These are phyloP conservation scores for Candida wancherniae DNA, from an alignment of 805 yeast species.

Conservation along the genomic window DNA sequence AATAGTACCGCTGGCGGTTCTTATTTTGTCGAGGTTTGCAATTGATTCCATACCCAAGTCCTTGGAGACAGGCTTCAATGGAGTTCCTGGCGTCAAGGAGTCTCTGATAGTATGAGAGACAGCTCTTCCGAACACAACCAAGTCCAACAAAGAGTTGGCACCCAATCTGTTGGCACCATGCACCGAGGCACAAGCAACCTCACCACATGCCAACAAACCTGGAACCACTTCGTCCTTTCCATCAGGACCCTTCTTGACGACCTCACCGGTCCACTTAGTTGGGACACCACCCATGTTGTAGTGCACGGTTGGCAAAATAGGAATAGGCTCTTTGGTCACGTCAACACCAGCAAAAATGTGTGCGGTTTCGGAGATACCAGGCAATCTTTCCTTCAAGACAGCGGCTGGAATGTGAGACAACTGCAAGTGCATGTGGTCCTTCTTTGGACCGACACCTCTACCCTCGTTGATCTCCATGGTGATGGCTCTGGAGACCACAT, in stretches of 20 bases:
- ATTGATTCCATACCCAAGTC: constrained; percentile 87
- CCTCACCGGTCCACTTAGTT: constrained; percentile 97
- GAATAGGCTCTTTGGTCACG: constrained; percentile 98
- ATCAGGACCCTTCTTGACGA: constrained; percentile 68
- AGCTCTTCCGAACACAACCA: constrained; percentile 98
- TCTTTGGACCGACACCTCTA: constrained; percentile 96
- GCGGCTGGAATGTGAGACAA: constrained; percentile 89
- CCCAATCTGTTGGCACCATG: constrained; percentile 99
- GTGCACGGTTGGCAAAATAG: constrained; percentile 96
- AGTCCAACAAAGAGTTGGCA: constrained; percentile 93
- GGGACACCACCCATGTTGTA: constrained; percentile 99
- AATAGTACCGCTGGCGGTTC: constrained; percentile 79
- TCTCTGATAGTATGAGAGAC: constrained; percentile 90
- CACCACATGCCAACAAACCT: constrained; percentile 97
- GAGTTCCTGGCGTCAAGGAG: constrained; percentile 79
- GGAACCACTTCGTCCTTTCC: constrained; percentile 91
- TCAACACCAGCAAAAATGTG: constrained; percentile 98
- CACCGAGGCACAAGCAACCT: constrained; percentile 97
- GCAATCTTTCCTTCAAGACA: constrained; percentile 90
- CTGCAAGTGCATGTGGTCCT: constrained; percentile 94
- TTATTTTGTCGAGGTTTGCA: constrained; percentile 81
- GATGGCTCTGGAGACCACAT: constrained; percentile 96
- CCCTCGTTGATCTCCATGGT: constrained; percentile 98
- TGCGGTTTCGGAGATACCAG: constrained; percentile 99
- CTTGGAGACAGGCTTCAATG: constrained; percentile 75